A percentile compares a stretch with the other conserved stretches of the same genome.
Conservation (phyloP, 139 green algal species). For the Micractinium conductrix region DNA sequence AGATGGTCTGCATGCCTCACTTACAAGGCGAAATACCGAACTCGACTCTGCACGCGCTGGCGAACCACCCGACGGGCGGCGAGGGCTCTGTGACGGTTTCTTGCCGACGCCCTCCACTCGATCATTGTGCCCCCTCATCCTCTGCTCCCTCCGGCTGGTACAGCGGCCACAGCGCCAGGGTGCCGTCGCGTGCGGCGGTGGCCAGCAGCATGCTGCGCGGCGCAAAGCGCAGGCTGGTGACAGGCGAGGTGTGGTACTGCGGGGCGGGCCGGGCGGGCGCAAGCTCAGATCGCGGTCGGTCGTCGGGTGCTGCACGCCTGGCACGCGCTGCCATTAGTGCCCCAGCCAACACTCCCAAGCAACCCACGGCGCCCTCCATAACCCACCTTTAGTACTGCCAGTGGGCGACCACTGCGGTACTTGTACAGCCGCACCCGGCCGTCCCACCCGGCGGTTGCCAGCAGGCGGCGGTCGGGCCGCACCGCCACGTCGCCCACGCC, state of each 20-base stretch:
- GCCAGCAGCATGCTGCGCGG: slow-evolving; percentile 36
- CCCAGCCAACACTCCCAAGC: background rate
- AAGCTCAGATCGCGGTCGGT: background rate
- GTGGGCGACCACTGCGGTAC: slow-evolving; percentile 37
- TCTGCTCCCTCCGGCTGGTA: slow-evolving; percentile 41
- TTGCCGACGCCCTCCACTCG: too few relatives aligned
- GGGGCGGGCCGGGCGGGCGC: background rate
- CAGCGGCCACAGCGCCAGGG: slow-evolving; percentile 60
- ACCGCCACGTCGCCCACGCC: slow-evolving; percentile 55
- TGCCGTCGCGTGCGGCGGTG: slow-evolving; percentile 59
- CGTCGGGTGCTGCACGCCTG: slow-evolving; percentile 3
- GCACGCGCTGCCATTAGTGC: background rate
- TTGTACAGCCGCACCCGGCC: slow-evolving; percentile 60
- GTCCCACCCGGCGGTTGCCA: slow-evolving; percentile 70
- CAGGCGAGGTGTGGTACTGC: slow-evolving; percentile 63
- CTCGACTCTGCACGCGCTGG: too few relatives aligned
- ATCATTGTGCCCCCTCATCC: background rate
- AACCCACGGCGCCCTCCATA: too few relatives aligned
- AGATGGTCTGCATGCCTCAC: too few relatives aligned
- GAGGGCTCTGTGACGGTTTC: too few relatives aligned
- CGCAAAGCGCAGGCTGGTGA: slow-evolving; percentile 52
- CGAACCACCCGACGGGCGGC: too few relatives aligned
- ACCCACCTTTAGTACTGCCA: slow-evolving; percentile 61
- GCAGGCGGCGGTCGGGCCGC: slow-evolving; percentile 54
- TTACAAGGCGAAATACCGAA: too few relatives aligned